These are phyloP conservation scores for Colletotrichum navitas DNA, from an alignment of 2,329 filamentous ascomycete species.

Conservation along the genomic window DNA sequence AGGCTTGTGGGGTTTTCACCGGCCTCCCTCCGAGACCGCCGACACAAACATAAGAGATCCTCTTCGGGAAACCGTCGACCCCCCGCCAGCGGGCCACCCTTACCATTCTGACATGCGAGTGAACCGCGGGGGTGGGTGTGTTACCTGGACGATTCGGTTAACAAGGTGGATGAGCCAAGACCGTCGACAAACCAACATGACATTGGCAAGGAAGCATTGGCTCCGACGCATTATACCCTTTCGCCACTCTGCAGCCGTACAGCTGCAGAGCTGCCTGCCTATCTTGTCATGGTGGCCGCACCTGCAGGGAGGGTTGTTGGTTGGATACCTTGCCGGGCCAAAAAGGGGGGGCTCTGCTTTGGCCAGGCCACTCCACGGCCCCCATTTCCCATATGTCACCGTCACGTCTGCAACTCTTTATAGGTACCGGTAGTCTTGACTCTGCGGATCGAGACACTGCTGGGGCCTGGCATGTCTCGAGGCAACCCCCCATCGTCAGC, in stretches of 20 bases:
- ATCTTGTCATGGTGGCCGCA: constrained; percentile 4
- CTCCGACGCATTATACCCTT: constrained; percentile 4
- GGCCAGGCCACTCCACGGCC: constrained; percentile 5
- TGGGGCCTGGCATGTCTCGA: constrained; percentile 27
- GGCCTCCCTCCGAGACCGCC: constrained; percentile 33
- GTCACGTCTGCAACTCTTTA: constrained; percentile 6
- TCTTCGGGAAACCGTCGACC: constrained; percentile 25
- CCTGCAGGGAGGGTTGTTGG: constrained; percentile 19
- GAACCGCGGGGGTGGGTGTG: constrained; percentile 35
- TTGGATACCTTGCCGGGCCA: constrained; percentile 22
- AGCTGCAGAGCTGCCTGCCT: constrained; percentile 1
- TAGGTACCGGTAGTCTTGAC: neutral
- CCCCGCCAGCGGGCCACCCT: constrained; percentile 28
- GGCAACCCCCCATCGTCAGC: constrained; percentile 1
- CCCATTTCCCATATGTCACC: neutral
- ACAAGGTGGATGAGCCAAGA: constrained; percentile 32
- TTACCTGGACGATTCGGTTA: constrained; percentile 5
- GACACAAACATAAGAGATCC: constrained; percentile 5
- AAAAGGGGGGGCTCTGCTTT: constrained; percentile 32
- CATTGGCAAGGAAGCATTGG: constrained; percentile 23
- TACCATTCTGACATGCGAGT: constrained; percentile 12
- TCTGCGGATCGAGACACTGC: neutral
- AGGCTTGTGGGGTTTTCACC: constrained; percentile 21
- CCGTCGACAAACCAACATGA: constrained; percentile 31
- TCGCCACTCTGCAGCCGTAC: neutral